A percentile compares a stretch with the other conserved stretches of the same genome.
These are phyloP conservation scores for Astrephomene gubernaculifera DNA, from an alignment of 139 green algal species.

Conservation along the genomic window DNA sequence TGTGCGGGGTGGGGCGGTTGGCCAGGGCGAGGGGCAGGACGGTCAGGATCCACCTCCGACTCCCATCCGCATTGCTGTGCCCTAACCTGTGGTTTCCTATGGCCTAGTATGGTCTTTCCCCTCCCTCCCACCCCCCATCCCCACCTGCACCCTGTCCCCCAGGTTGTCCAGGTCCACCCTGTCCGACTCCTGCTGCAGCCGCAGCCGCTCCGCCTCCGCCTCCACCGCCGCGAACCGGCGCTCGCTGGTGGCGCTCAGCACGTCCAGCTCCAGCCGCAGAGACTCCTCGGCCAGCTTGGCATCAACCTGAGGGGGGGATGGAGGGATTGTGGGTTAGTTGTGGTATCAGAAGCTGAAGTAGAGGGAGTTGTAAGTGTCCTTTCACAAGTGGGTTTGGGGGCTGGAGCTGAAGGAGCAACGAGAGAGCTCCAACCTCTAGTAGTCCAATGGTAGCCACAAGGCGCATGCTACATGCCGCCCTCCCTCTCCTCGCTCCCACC, in stretches of 20 bases:
- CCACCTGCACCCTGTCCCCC: background rate
- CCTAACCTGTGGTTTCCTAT: too few species aligned
- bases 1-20: too few species aligned
- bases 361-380: too few species aligned
- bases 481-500: background rate
- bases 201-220: conserved; percentile 33
- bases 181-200: background rate
- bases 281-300: conserved; percentile 49
- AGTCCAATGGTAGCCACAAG: too few species aligned
- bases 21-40: too few species aligned
- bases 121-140: background rate
- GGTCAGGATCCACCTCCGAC: too few species aligned
- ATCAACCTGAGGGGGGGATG: conserved; percentile 8
- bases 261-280: conserved; percentile 35
- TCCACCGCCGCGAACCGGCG: conserved; percentile 7
- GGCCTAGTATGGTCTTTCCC: too few species aligned
- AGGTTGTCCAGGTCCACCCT: background rate
- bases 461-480: too few species aligned
- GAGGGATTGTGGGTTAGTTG: background rate
- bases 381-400: background rate
- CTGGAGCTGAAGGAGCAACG: background rate
- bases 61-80: too few species aligned
- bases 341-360: too few species aligned
- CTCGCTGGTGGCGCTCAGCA: background rate
- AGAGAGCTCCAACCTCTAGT: background rate